A percentile compares a stretch with the other conserved stretches of the same genome.
Evolutionary conservation across 495 filamentous ascomycete species (phyloP).

Genomic region (Saxophila tyrrhenica): DNA sequence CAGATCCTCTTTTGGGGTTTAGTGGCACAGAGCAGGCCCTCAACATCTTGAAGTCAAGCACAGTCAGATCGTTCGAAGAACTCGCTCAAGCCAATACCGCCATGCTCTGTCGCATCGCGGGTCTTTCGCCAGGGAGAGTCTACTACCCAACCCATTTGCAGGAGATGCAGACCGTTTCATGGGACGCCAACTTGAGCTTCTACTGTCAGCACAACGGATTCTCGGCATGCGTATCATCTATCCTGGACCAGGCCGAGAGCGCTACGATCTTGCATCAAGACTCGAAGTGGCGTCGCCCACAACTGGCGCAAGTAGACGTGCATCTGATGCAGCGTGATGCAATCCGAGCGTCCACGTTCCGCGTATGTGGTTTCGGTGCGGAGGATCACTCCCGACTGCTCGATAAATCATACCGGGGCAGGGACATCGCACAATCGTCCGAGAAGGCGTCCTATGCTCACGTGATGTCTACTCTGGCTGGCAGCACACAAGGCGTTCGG

Average conservation of each 20-base stretch:
- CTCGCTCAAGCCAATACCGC: conserved; percentile 32
- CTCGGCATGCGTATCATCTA: conserved; percentile 26
- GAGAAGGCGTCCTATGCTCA: neutral
- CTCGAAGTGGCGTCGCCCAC: neutral
- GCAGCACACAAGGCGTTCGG: neutral
- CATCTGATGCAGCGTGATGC: conserved; percentile 32
- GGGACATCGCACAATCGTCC: neutral
- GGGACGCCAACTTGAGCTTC: conserved; percentile 34
- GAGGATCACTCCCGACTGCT: conserved; percentile 32
- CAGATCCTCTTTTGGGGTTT: conserved; percentile 43
- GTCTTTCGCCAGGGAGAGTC: conserved; percentile 38
- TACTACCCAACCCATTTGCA: conserved; percentile 46
- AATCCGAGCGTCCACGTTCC: conserved; percentile 39
- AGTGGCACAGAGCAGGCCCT: conserved; percentile 57
- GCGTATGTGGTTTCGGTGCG: conserved; percentile 41
- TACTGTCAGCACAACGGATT: conserved; percentile 45
- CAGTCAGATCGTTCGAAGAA: conserved; percentile 39
- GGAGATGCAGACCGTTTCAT: conserved; percentile 40
- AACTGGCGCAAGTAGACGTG: neutral
- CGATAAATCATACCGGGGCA: conserved; percentile 28
- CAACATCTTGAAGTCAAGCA: conserved; percentile 36
- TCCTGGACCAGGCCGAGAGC: conserved; percentile 34
- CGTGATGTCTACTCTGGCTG: neutral
- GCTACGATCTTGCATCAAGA: conserved; percentile 21
- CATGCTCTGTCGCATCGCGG: conserved; percentile 37